phyloP scores from a whole-genome alignment of 2,329 filamentous ascomycete species.

The Penicillium rolfsii region DNA sequence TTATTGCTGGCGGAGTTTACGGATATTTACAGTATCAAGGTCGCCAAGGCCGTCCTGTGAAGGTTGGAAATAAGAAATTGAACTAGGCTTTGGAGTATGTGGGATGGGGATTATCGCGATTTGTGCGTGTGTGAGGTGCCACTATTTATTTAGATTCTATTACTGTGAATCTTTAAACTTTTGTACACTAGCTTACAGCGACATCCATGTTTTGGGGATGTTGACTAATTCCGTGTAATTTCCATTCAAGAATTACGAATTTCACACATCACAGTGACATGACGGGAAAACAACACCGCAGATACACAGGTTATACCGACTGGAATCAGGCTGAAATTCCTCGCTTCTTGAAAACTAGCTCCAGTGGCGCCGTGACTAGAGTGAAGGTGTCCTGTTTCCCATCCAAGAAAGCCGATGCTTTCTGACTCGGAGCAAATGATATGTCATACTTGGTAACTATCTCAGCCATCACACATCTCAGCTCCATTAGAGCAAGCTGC shows the following conservation, averaged over 20 bases:
- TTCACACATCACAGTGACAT: no score
- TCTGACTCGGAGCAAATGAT: not conserved
- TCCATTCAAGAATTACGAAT: no score
- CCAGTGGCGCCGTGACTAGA: no score
- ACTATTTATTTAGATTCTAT: no score
- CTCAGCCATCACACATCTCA: not conserved
- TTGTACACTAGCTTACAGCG: no score
- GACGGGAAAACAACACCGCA: no score
- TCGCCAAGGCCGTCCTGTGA: constrained; percentile 17
- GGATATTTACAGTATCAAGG: constrained; percentile 19
- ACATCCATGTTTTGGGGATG: no score
- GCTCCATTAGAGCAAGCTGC: not conserved
- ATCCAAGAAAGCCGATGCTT: not conserved
- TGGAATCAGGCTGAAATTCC: no score
- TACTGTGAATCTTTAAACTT: no score
- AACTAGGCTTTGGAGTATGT: constrained; percentile 12
- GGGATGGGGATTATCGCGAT: not conserved
- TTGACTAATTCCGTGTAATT: no score
- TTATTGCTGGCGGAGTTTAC: constrained; percentile 19
- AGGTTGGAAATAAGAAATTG: constrained; percentile 21
- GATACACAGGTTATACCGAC: not conserved
- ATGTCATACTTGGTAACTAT: not conserved
- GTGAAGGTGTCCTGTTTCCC: not conserved
- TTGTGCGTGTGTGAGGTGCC: no score
- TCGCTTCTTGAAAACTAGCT: no score